Base-by-base conservation (phyloP, 495 filamentous ascomycete species). In the Penicillium parvum region DNA sequence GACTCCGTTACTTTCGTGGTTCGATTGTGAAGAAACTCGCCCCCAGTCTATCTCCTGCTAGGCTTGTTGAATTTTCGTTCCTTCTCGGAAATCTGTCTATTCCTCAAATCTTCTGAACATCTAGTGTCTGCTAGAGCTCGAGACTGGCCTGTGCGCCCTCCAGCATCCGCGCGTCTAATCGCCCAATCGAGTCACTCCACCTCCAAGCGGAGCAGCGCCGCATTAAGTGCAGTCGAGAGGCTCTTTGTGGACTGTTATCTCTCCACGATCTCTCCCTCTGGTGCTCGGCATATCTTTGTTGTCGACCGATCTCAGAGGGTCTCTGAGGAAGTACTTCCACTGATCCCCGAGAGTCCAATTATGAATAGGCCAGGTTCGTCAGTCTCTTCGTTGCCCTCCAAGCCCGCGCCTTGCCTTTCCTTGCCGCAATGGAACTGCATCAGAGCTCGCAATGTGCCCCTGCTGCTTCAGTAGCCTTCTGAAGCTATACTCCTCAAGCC, bases 331-430 rank as follows among this genome's bases (percentile, higher is more conserved):
- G 12, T 34, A 33, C 29, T 29, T 14, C 16, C 32, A 14, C 33
- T 36, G 22, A 11, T 48, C 11, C 8, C n/a, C 20, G 43, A 48
- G 28, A 6, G 15, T 29, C 29, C 36, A 23, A 51, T 19, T 47
- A 71, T 71, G 68, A 71, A 71, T 56, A 61, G 68, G 52, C 64
- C 64, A 68, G 68, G 68, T 71, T 47, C 35, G 65, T 66, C 39
- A 50, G 43, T 55, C 50, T 59, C 49, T 53, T 53, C 47, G 38
- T 53, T 51, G 18, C 39, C 35, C 12, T 47, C 15, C 36, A 23
- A 32, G 44, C 37, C 43, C 42, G 47, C 28, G 12, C 22, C 37
- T 32, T 23, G 26, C 33, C 45, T 45, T 21, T 34, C 36, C 32
- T 40, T 37, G 29, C 42, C 37, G 34, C 43, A 33, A 37, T 32